Evolutionary conservation across 2,329 filamentous ascomycete genomes (phyloP), one percentile per base, ranked within the genome.

Genomic region (Fusarium ramigenum): DNA sequence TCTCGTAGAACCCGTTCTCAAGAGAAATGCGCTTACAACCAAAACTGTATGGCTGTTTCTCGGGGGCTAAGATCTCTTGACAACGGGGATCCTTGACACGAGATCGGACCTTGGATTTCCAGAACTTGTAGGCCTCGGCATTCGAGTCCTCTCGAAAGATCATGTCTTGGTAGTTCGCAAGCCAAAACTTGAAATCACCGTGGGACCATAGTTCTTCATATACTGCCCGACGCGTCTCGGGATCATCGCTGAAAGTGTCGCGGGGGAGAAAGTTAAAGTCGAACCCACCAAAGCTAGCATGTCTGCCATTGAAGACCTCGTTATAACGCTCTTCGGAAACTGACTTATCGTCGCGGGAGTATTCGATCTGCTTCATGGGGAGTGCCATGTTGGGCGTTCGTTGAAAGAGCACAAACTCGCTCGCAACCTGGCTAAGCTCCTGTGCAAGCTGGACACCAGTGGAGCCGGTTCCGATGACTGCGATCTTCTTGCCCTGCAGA

Each of bases 121-220:
- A 88, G 76, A 87, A 89, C 5, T 85, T 79, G 68, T 88, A 89
- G 2, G 82, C 78, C 7, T 79, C 78, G 7, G 80, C 77, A 69
- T 88, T 89, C 6, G 83, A 83, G 54, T 84, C 80, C 7, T 76
- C 61, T 28, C 85, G 79, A 14, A 80, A 75, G 4, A 87, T 59
- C 23, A 83, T 79, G 40, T 90, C 87, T 18, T 82, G 79, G 71
- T 87, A 90, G 10, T 79, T 83, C 11, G 73, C 80, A 5, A 85
- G 77, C 82, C 84, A 85, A 72, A 84, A 84, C 8, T 79, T 76
- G 73, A 88, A 88, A 4, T 85, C 86, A 7, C 86, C 87, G 3
- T 81, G 71, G 1, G 78, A 57, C 82, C 84, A 89, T 2, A 86
- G 73, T 8, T 60, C 34, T 32, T 60, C 34, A 16, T 52, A 53